Percentiles rank a stretch among this genome's conserved stretches.
Evolutionary conservation across 179 eudicot species (phyloP).

Genomic region (Beta macrorhiza): DNA sequence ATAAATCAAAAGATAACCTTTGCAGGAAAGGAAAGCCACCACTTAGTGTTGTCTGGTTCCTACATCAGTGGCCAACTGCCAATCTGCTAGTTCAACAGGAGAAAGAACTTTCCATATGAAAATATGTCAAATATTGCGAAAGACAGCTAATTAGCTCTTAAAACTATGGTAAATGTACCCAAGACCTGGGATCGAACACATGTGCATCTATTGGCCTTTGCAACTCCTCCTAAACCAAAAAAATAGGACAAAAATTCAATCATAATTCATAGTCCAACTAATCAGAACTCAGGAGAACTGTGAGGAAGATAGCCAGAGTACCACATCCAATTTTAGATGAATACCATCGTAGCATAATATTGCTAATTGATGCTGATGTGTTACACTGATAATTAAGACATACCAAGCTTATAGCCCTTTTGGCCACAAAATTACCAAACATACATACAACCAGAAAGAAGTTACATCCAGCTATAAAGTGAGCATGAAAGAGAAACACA

Average conservation of each 20-base stretch:
- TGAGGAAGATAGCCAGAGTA: not conserved
- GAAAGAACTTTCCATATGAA: not conserved
- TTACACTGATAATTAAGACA: not conserved
- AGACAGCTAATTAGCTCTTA: not conserved
- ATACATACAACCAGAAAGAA: not conserved
- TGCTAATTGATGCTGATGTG: not conserved
- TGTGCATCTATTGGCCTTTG: not conserved
- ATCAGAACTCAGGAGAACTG: not conserved
- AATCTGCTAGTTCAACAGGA: not conserved
- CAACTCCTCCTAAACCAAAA: constrained; percentile 3
- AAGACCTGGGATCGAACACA: not conserved
- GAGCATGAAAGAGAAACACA: not conserved
- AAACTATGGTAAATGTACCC: not conserved
- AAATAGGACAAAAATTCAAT: not conserved
- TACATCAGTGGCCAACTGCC: not conserved
- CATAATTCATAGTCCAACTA: not conserved
- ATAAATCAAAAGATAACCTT: not conserved
- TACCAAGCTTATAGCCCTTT: not conserved
- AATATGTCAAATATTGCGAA: not conserved
- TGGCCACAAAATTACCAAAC: not conserved
- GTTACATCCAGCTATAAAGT: not conserved
- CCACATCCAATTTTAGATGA: not conserved
- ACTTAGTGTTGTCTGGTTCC: not conserved
- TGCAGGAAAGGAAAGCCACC: not conserved
- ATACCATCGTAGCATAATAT: not conserved